Conservation (phyloP, 2,329 filamentous ascomycete species). For the Pseudonectria foliicola region DNA sequence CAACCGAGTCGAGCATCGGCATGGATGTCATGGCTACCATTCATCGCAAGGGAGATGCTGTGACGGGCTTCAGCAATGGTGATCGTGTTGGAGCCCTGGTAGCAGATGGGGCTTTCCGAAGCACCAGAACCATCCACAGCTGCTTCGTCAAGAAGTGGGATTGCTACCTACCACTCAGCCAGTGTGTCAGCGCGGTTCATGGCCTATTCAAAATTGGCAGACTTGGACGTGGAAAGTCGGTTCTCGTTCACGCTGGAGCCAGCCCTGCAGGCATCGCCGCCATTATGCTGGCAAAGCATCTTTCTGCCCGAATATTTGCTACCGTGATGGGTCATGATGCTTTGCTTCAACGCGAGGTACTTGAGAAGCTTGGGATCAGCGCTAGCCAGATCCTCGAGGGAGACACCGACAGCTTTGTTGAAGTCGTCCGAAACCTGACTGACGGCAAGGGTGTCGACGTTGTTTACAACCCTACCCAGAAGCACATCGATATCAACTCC, state of each 20-base stretch:
- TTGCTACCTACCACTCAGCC: slow-evolving; percentile 28
- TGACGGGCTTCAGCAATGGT: slow-evolving; percentile 25
- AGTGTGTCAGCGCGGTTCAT: slow-evolving; percentile 36
- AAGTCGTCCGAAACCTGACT: slow-evolving; percentile 26
- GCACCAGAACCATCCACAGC: slow-evolving; percentile 25
- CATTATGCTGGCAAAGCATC: slow-evolving; percentile 30
- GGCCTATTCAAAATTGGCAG: slow-evolving; percentile 30
- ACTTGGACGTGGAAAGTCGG: slow-evolving; percentile 17
- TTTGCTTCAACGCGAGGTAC: slow-evolving; percentile 28
- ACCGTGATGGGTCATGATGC: slow-evolving; percentile 28
- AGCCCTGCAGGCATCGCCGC: slow-evolving; percentile 38
- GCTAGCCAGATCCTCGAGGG: slow-evolving; percentile 32
- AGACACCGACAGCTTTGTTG: slow-evolving; percentile 27
- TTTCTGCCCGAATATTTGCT: slow-evolving; percentile 34
- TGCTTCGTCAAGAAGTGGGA: slow-evolving; percentile 29
- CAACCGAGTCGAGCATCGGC: slow-evolving; percentile 25
- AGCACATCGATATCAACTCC: slow-evolving; percentile 24
- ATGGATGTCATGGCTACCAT: slow-evolving; percentile 36
- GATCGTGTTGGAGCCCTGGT: slow-evolving; percentile 37
- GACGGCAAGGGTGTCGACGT: slow-evolving; percentile 31
- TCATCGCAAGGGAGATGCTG: slow-evolving; percentile 25
- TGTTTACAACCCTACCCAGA: slow-evolving; percentile 39
- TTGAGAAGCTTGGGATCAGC: slow-evolving; percentile 30
- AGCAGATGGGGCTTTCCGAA: slow-evolving; percentile 28
- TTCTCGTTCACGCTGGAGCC: slow-evolving; percentile 39